Evolutionary conservation across 495 filamentous ascomycete species (phyloP).

Genomic region (Rhypophila decipiens): DNA sequence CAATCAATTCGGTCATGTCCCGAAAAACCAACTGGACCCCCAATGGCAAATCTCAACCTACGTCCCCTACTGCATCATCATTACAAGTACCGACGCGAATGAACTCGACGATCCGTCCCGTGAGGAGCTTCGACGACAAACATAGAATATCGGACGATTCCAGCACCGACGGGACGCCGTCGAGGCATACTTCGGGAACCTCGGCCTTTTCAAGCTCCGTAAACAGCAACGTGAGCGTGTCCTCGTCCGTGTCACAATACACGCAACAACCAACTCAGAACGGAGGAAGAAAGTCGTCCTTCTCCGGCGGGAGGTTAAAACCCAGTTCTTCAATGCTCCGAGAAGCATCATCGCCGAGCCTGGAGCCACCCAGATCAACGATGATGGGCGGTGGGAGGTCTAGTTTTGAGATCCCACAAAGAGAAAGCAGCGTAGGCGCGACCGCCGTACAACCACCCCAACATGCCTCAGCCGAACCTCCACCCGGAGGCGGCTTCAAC

Average conservation of each 20-base stretch:
- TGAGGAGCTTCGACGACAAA: constrained; percentile 36
- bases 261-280: constrained; percentile 19
- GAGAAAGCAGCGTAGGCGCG: constrained; percentile 23
- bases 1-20: constrained; percentile 30
- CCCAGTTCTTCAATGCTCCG: constrained; percentile 7
- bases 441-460: constrained; percentile 3
- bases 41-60: constrained; percentile 14
- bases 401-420: constrained; percentile 19
- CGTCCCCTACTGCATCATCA: constrained; percentile 2
- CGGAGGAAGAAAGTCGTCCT: constrained; percentile 3
- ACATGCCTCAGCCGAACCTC: constrained; percentile 5
- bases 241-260: constrained; percentile 29
- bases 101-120: constrained; percentile 42
- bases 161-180: constrained; percentile 22
- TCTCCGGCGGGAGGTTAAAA: constrained; percentile 24
- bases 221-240: constrained; percentile 38
- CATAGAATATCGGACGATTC: constrained; percentile 21
- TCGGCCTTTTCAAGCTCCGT: constrained; percentile 44
- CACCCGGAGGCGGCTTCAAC: constrained; percentile 8
- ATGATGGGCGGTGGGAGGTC: constrained; percentile 1
- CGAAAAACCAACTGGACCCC: constrained; percentile 9
- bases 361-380: constrained; percentile 7
- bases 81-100: constrained; percentile 16
- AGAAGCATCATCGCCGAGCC: constrained; percentile 7
- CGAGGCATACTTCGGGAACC: constrained; percentile 25